phyloP scores from a whole-genome alignment of 495 filamentous ascomycete genomes.

The Trichoderma parareesei region DNA sequence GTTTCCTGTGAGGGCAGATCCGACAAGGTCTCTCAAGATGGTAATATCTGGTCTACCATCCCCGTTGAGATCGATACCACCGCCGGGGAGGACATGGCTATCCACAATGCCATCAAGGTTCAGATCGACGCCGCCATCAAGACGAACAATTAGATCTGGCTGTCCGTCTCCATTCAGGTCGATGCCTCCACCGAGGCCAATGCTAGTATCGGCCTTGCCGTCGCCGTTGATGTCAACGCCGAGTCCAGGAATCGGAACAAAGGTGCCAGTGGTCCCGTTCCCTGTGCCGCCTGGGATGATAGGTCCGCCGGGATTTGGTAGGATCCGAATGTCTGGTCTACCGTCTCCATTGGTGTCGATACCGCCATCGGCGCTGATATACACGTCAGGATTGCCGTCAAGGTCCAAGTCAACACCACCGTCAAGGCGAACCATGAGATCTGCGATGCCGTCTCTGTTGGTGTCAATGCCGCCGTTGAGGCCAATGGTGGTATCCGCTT shows the following conservation, averaged over 20 bases:
- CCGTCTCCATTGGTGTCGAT: slow-evolving; percentile 7
- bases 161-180: background rate
- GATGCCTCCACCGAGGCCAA: background rate
- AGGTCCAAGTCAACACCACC: background rate
- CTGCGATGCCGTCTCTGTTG: background rate
- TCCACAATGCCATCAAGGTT: background rate
- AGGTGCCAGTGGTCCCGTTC: background rate
- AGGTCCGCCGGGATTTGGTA: background rate
- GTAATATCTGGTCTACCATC: background rate
- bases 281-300: background rate
- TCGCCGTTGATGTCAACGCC: background rate
- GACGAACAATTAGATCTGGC: background rate
- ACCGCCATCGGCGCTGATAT: background rate
- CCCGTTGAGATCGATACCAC: background rate
- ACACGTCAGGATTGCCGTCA: background rate
- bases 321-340: background rate
- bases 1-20: background rate
- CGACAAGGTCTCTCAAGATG: background rate
- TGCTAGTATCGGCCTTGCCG: background rate
- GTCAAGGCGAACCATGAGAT: background rate
- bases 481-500: background rate
- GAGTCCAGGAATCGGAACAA: background rate
- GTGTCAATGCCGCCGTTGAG: background rate
- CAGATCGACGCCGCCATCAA: background rate
- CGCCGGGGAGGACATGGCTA: background rate